Evolutionary conservation across 1,284 basidiomycete genomes (phyloP).

Genomic region (Puccinia hordei): DNA sequence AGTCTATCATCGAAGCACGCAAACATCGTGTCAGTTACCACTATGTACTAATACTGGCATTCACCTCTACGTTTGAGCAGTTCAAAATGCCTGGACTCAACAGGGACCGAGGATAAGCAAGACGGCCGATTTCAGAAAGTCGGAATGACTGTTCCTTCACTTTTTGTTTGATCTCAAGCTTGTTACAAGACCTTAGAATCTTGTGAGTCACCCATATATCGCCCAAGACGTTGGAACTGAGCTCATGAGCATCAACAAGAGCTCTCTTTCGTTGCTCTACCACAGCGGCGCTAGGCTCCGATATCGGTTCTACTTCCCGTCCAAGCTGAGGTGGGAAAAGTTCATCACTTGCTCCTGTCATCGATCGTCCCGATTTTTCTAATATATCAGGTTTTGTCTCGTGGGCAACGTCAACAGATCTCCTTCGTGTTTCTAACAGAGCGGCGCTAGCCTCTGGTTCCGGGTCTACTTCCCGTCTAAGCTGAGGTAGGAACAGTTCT

Average conservation of each 20-base stretch:
- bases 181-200: not conserved
- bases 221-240: not conserved
- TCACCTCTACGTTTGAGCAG: not conserved
- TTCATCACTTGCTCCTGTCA: not conserved
- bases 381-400: not conserved
- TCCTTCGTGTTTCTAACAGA: too few relatives aligned
- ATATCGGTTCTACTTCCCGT: not conserved
- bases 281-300: not conserved
- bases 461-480: not conserved
- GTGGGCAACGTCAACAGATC: not conserved
- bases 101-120: not conserved
- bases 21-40: not conserved
- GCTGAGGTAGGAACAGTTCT: too few relatives aligned
- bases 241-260: not conserved
- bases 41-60: not conserved
- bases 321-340: not conserved
- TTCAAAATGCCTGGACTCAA: not conserved
- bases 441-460: too few relatives aligned
- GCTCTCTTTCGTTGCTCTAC: not conserved
- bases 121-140: not conserved
- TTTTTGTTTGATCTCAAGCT: not conserved
- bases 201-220: constrained; percentile 23
- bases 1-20: not conserved
- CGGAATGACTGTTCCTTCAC: not conserved
- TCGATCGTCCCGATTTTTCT: not conserved